These are phyloP conservation scores for Emydomyces testavorans DNA, from an alignment of 2,329 filamentous ascomycete species.

Conservation along the genomic window DNA sequence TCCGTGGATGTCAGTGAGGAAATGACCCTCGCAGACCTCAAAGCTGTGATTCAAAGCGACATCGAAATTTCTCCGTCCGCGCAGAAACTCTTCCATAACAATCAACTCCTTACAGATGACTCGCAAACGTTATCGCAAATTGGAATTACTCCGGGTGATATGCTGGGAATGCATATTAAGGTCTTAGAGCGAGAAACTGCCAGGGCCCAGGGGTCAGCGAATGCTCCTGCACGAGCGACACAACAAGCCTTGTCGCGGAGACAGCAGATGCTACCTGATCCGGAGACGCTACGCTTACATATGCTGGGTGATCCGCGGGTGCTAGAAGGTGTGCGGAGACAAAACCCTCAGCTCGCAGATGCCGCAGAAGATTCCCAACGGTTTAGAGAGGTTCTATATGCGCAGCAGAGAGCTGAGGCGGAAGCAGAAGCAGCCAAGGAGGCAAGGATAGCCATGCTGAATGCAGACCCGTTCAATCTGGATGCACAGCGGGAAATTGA, in stretches of 20 bases:
- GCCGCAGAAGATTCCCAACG: conserved; percentile 62
- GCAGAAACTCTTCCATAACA: conserved; percentile 86
- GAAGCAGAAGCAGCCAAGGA: conserved; percentile 65
- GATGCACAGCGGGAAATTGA: conserved; percentile 87
- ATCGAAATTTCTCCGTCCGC: conserved; percentile 57
- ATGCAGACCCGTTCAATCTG: conserved; percentile 87
- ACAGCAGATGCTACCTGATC: conserved; percentile 42
- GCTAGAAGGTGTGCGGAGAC: conserved; percentile 57
- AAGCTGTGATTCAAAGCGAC: conserved; percentile 79
- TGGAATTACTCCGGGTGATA: conserved; percentile 74
- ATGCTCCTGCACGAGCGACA: conserved; percentile 18
- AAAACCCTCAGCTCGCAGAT: conserved; percentile 64
- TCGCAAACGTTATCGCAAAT: conserved; percentile 70
- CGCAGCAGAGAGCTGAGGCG: conserved; percentile 58
- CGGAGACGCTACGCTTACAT: conserved; percentile 71
- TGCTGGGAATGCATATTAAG: conserved; percentile 73
- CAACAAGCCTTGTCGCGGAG: conserved; percentile 21
- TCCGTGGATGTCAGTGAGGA: conserved; percentile 70
- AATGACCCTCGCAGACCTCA: conserved; percentile 73
- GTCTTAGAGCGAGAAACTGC: conserved; percentile 22
- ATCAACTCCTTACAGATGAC: conserved; percentile 64
- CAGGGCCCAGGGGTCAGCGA: neutral
- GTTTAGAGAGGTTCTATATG: conserved; percentile 62
- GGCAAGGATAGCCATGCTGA: conserved; percentile 70
- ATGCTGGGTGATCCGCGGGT: conserved; percentile 66